Evolutionary conservation across 2,329 filamentous ascomycete species (phyloP), one percentile per base, ranked within the genome.

Genomic region (Aspergillus proliferans): DNA sequence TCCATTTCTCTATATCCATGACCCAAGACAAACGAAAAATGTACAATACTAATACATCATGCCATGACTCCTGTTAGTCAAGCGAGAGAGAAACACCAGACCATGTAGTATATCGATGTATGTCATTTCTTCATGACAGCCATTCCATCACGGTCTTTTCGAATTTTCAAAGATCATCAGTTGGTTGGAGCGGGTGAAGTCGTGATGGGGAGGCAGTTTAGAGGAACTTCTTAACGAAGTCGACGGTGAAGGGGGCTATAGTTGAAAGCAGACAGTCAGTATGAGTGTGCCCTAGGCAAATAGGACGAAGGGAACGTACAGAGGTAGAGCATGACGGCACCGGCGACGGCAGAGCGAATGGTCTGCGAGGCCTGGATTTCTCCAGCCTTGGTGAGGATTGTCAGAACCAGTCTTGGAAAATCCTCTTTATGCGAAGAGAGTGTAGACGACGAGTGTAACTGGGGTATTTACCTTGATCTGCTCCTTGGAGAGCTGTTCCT

Each of bases 241-340:
- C 72, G 48, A 77, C 63, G 46, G 73, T 72, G 59, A 77, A 76
- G 45, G 75, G 75, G 41, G 74, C 75, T 77, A 47, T 40, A 38
- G 3, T 19, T 6, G 12, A 9, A 12, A 6, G 4, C 9, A 19
- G 10, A 14, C 6, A 22, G 10, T 26, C 12, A 47, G 9, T 15
- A 4, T 10, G 15, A 14, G 6, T 15, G 7, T 28, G 14, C 4
- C 42, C 34, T 38, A 38, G n/a, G 7, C 34, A 38, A 18, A 7
- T 19, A 7, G 9, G 34, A 38, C n/a, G n/a, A 30, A 30, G 9
- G 9, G 6, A 39, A 61, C 80, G 54, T 76, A 85, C 82, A 83
- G 45, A 84, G 73, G 68, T 84, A 84, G 45, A 85, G 74, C 24
- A 82, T 66, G 45, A 79, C 64, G 57, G 78, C 80, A 47, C 76